Evolutionary conservation across 805 yeast species (phyloP), one percentile per base, ranked within the genome.

Genomic region (Candida nanaspora): DNA sequence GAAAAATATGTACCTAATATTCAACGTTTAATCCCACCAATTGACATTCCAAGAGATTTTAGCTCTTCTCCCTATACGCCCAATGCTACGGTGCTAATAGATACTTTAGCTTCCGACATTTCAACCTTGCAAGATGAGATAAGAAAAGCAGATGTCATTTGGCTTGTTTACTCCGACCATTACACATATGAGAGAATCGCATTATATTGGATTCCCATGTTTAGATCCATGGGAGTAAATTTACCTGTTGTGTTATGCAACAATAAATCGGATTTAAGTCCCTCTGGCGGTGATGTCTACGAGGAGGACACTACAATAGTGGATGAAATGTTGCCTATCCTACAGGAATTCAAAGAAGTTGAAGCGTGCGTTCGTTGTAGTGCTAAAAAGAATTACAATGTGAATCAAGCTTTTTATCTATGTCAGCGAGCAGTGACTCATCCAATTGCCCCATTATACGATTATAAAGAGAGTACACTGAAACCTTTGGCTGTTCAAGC

Each of bases 81-180:
- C 2, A 72, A 74, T 30, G 72, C 77, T 4, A 84, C 95, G 0
- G 70, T 86, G 3, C 65, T 93, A 5, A 74, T 88, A 1, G 99
- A 93, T 56, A 91, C 98, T 0, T 66, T 80, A 1, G 69, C 87
- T 1, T 71, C 80, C 1, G 94, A 87, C 53, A 62, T 78, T 27
- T 62, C 63, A 1, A 56, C 64, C 0, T 62, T 93, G 13, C 86
- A 84, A 43, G 67, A 72, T 26, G 96, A 87, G 56, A 73, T 93
- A 46, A 72, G 95, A 36, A 72, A 75, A 40, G 93, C 97, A 0
- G 91, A 86, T 60, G 97, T 88, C 13, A 84, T 93, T 2, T 84
- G 96, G 91, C 71, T 93, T n/a, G 87, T 93, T 0, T 93, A 89
- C 56, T 76, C 93, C 3, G 98, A 89, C 55, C 95, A 88, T 53